Conservation (phyloP, 345 rosid species). For the Garcia nutans region DNA sequence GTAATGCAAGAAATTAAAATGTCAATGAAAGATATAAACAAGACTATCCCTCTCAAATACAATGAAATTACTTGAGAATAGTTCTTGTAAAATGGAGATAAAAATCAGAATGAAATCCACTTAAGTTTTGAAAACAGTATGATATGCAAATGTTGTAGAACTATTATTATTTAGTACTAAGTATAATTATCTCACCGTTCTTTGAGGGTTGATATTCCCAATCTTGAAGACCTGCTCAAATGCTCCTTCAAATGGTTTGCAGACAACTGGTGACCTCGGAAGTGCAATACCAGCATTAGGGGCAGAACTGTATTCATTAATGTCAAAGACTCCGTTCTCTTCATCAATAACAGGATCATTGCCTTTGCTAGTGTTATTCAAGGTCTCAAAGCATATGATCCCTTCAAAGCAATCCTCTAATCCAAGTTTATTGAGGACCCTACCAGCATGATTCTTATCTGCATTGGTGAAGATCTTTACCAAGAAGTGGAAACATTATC, state of each 20-base stretch:
- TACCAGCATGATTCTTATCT: constrained; percentile 63
- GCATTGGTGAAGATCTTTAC: constrained; percentile 88
- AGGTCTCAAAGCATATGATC: constrained; percentile 82
- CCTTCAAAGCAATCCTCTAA: constrained; percentile 89
- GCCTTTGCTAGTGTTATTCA: constrained; percentile 49
- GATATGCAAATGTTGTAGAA: not conserved
- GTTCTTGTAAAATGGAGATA: not conserved
- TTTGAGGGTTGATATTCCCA: constrained; percentile 55
- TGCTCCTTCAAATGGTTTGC: constrained; percentile 71
- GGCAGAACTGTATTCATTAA: constrained; percentile 23
- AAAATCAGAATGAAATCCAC: not conserved
- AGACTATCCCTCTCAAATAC: too few species aligned
- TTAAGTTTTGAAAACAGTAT: too few species aligned
- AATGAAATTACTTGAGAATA: too few species aligned
- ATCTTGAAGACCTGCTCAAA: constrained; percentile 57
- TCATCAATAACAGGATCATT: constrained; percentile 40
- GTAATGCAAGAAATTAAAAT: constrained; percentile 4
- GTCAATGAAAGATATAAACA: not conserved
- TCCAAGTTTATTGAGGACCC: constrained; percentile 66
- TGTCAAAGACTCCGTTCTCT: constrained; percentile 50
- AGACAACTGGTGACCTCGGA: constrained; percentile 69
- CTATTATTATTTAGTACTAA: not conserved
- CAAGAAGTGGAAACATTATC: not conserved
- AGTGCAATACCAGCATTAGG: constrained; percentile 31
- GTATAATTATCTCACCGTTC: constrained; percentile 51